These are phyloP conservation scores for Populus ilicifolia DNA, from an alignment of 345 rosid genomes.

Conservation along the genomic window DNA sequence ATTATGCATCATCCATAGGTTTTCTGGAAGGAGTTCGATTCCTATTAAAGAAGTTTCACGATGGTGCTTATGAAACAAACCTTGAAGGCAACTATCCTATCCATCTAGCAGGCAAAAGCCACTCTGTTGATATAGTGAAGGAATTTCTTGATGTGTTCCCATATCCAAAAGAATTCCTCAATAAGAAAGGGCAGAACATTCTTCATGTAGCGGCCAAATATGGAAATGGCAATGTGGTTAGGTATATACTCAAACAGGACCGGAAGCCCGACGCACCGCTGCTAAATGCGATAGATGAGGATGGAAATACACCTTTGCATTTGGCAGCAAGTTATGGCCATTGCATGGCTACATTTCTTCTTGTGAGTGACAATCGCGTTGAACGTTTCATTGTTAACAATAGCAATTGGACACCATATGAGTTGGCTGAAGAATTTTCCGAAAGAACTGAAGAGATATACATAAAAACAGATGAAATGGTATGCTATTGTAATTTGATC, in stretches of 20 bases:
- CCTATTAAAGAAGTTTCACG: neutral
- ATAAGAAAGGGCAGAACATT: neutral
- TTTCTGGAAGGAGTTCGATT: neutral
- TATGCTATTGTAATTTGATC: neutral
- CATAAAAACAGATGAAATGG: neutral
- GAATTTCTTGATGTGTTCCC: neutral
- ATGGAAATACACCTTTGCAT: neutral
- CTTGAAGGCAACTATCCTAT: neutral
- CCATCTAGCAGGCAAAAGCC: neutral
- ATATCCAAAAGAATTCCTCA: neutral
- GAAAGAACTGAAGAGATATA: neutral
- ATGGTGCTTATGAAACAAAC: neutral
- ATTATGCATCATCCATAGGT: constrained; percentile 11
- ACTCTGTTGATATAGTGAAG: neutral
- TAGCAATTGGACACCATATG: neutral
- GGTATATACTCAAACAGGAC: neutral
- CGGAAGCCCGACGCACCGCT: neutral
- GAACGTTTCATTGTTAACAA: neutral
- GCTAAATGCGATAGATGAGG: neutral
- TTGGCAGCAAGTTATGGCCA: neutral
- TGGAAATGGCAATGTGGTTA: neutral
- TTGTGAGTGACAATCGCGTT: neutral
- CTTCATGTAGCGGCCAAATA: neutral
- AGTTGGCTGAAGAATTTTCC: neutral
- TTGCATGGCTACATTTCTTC: neutral